Base-by-base conservation (phyloP, 169 alveolate species). In the Cryptosporidium meleagridis region DNA sequence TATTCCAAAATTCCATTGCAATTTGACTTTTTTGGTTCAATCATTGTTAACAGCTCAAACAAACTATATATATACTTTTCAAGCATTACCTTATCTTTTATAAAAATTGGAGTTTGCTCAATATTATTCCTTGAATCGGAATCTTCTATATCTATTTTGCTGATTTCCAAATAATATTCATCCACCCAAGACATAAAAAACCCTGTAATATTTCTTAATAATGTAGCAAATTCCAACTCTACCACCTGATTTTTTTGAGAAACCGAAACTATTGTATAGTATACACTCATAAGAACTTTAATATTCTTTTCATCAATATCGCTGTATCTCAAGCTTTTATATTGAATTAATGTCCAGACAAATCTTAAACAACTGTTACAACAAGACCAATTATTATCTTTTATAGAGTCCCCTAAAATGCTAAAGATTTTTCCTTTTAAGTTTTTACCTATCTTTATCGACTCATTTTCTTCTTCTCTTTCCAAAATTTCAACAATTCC, bases 121-220 rank as follows among this genome's bases (percentile, higher is more conserved):
- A 0, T 21, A 16, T 7, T 44, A 18, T 45, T 21, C 18, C 21
- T 55, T 16, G 44, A 4, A 8, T 35, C 80, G 12, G 68, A 0
- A 8, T 44, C 65, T 18, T 39, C 59, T 37, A 29, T 33, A n/a
- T 45, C 84, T 3, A 26, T 23, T 41, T 80, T 80, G 29, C 75
- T 80, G 14, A 70, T 29, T 29, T 23, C 41, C 4, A 65, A 33
- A 41, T 62, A 80, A 18, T 62, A 80, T 18, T 80, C 80, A 29
- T 80, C 89, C 29, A 80, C 68, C 89, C 89, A 80, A 9, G 89
- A 80, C 89, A 80, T 80, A 39, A 80, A 80, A 62, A 80, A 80
- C 35, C 89, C 89, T n/a, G 75, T 62, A 39, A 80, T 80, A 33
- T 80, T 80, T 48, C 89, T 80, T 35, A 80, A 65, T 16, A 80